Evolutionary conservation across 208 protist species (phyloP), one percentile per base, ranked within the genome.

Genomic region (Acanthamoeba healyi): DNA sequence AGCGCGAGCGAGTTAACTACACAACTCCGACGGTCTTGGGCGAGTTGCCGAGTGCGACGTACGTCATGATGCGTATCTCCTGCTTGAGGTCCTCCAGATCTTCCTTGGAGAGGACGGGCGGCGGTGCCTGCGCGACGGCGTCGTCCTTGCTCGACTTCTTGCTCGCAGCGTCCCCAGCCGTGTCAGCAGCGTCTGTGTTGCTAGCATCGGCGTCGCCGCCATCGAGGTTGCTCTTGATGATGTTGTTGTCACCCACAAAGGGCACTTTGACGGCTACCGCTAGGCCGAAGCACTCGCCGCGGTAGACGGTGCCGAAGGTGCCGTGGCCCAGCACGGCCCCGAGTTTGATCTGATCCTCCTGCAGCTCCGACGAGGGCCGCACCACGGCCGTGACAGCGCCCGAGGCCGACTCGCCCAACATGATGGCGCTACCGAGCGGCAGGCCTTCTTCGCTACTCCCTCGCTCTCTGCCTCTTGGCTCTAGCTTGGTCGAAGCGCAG

Each of bases 61-160:
- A 67, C 87, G 87, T 74, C 87, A 92, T 92, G 58, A 92, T 92
- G 58, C 58, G 36, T 26, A 92, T 92, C 63, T 92, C 87, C 17
- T 74, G 36, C 38, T 56, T 67, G 36, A 92, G 87, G 19, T 49
- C 87, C 58, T 92, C 87, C 54, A 92, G 58, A 19, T 92, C 58
- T 7, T 36, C 87, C 58, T 92, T 49, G 56, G 36, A 61, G 26
- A 92, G 56, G 7, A 24, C 40, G 7, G n/a, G 14, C 40, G 29
- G 34, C n/a, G 29, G 51, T 26, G 36, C 22, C 19, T n/a, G 54
- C 4, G 12, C 22, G 5, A 26, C 54, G 17, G 29, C 10, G 6
- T 24, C 36, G 24, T 67, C 61, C 24, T 67, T 29, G 12, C 56
- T 24, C 56, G 56, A 12, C 63, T 74, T 74, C 29, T 42, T 81